A percentile compares a stretch with the other conserved stretches of the same genome.
Evolutionary conservation across 225 moss, liverwort and hornwort species (phyloP).

Genomic region (Physcomitrellopsis africana): DNA sequence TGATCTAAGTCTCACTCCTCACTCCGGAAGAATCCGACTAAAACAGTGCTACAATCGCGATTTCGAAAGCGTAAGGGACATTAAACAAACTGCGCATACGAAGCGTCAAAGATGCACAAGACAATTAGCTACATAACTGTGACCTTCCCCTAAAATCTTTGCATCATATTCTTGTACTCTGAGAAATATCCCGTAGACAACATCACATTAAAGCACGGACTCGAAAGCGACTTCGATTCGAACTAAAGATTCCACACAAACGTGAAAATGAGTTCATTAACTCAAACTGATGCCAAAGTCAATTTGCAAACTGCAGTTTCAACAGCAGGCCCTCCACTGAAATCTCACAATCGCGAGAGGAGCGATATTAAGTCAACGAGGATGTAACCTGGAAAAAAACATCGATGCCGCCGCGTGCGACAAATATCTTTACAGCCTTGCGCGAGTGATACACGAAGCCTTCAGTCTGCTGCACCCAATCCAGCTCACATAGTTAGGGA

Average conservation of each 20-base stretch:
- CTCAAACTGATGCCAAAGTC: constrained; percentile 1
- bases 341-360: neutral
- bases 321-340: neutral
- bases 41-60: constrained; percentile 6
- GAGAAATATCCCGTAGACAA: neutral
- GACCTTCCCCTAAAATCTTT: neutral
- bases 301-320: neutral
- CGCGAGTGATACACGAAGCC: neutral
- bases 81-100: neutral
- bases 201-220: neutral
- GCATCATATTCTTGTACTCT: neutral
- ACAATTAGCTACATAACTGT: neutral
- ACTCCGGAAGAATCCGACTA: neutral
- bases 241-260: constrained; percentile 4
- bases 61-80: neutral
- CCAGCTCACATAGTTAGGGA: neutral
- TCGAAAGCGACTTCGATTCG: neutral
- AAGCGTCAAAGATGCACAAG: neutral
- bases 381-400: neutral
- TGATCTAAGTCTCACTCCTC: neutral
- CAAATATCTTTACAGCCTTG: neutral
- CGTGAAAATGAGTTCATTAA: neutral
- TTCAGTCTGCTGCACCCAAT: neutral
- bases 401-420: neutral
- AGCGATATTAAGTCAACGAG: neutral